A percentile compares a stretch with the other conserved stretches of the same genome.
Conservation (phyloP, 75 land plant species). For the Selaginella moellendorffii region DNA sequence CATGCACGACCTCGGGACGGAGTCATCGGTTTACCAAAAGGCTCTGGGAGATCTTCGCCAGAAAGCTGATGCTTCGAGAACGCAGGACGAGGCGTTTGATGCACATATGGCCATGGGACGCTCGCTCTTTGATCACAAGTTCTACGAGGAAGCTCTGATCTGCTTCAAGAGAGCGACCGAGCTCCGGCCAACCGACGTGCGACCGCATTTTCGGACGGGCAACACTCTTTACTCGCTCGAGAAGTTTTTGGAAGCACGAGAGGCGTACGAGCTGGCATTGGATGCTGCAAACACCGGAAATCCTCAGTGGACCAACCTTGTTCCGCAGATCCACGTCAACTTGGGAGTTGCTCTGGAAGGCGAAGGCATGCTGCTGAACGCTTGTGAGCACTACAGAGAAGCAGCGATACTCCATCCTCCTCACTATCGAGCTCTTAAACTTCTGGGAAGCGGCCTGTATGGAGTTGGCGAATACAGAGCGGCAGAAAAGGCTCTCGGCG, state of each 20-base stretch:
- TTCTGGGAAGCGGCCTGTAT: conserved; percentile 81
- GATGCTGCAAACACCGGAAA: conserved; percentile 62
- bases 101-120: conserved; percentile 91
- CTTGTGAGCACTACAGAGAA: conserved; percentile 97
- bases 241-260: conserved; percentile 47
- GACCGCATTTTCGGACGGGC: conserved; percentile 72
- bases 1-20: conserved; percentile 42
- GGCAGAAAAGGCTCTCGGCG: conserved; percentile 86
- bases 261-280: conserved; percentile 52
- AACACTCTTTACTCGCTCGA: conserved; percentile 68
- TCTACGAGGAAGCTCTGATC: conserved; percentile 58
- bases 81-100: conserved; percentile 91
- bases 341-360: conserved; percentile 80
- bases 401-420: conserved; percentile 85
- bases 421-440: conserved; percentile 89
- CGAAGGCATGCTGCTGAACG: conserved; percentile 72
- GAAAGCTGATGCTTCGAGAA: conserved; percentile 46
- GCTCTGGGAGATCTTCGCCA: conserved; percentile 45
- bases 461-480: conserved; percentile 95
- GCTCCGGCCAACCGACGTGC: conserved; percentile 64
- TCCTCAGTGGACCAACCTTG: conserved; percentile 38
- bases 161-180: conserved; percentile 71
- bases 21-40: conserved; percentile 39
- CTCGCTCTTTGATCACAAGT: conserved; percentile 59
- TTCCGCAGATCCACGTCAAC: conserved; percentile 92